Conservation (phyloP, 495 filamentous ascomycete genomes). For the Neurospora discreta region DNA sequence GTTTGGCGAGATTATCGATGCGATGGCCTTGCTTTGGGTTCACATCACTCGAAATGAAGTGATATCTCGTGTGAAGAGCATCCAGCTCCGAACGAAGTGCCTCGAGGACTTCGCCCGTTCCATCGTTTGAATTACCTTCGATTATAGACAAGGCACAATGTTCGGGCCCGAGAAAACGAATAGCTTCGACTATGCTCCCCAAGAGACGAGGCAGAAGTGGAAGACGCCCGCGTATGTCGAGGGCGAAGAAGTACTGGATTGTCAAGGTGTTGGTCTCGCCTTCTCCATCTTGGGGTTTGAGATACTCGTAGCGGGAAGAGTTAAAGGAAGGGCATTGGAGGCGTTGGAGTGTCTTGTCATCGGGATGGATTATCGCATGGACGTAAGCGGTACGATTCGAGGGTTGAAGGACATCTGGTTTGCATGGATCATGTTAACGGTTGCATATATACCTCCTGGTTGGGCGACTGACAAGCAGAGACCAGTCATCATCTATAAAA, state of each 20-base stretch:
- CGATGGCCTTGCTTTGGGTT: conserved; percentile 27
- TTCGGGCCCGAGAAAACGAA: conserved; percentile 35
- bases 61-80: conserved; percentile 22
- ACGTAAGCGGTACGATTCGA: too few species aligned
- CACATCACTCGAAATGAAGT: conserved; percentile 26
- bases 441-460: too few species aligned
- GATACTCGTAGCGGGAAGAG: background rate
- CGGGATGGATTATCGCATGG: too few species aligned
- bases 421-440: too few species aligned
- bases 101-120: conserved; percentile 37
- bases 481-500: too few species aligned
- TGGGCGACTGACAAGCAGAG: too few species aligned
- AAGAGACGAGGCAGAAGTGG: conserved; percentile 36
- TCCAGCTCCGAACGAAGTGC: conserved; percentile 23
- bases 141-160: conserved; percentile 40
- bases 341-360: too few species aligned
- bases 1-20: conserved; percentile 28
- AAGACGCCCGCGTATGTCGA: conserved; percentile 33
- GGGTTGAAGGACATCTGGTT: too few species aligned
- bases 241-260: conserved; percentile 35
- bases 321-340: conserved; percentile 1
- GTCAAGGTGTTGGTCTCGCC: background rate
- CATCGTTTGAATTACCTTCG: conserved; percentile 39
- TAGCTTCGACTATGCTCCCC: conserved; percentile 31
- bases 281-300: background rate